Conservation (phyloP, 306 rosid species). For the Carpinus fangiana region DNA sequence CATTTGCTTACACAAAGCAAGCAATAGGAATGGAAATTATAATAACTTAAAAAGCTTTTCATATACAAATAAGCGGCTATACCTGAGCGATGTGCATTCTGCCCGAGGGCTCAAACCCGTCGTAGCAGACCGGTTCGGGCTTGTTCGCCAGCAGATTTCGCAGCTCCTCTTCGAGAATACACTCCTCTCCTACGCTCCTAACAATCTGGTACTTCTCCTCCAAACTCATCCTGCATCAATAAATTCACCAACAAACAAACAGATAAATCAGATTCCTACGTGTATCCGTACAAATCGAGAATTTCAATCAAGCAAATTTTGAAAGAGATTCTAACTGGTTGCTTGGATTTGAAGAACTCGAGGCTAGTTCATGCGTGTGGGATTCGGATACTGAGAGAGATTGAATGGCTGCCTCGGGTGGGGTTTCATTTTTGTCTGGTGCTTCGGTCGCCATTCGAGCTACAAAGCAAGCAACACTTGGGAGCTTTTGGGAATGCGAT, state of each 20-base stretch:
- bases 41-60: not conserved
- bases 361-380: slow-evolving; percentile 1
- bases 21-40: not conserved
- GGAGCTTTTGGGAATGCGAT: not conserved
- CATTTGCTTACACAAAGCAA: not conserved
- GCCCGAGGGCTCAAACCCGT: slow-evolving; percentile 92
- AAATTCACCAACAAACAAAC: not conserved
- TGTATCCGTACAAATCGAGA: not conserved
- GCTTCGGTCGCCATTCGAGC: slow-evolving; percentile 38
- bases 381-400: slow-evolving; percentile 43
- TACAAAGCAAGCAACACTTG: not conserved
- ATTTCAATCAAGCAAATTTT: not conserved
- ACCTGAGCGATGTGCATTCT: slow-evolving; percentile 99
- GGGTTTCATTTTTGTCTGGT: slow-evolving; percentile 16
- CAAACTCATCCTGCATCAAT: slow-evolving; percentile 40
- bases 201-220: slow-evolving; percentile 58
- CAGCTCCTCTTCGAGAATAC: slow-evolving; percentile 84
- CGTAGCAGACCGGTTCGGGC: slow-evolving; percentile 77
- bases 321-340: slow-evolving; percentile 27
- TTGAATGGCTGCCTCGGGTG: slow-evolving; percentile 35
- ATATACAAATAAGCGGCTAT: not conserved
- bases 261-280: not conserved
- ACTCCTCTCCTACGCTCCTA: slow-evolving; percentile 85
- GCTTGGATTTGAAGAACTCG: slow-evolving; percentile 36
- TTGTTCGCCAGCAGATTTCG: slow-evolving; percentile 60